phyloP scores from a whole-genome alignment of 768 basidiomycete genomes.

The Hygrocybe coccinea region DNA sequence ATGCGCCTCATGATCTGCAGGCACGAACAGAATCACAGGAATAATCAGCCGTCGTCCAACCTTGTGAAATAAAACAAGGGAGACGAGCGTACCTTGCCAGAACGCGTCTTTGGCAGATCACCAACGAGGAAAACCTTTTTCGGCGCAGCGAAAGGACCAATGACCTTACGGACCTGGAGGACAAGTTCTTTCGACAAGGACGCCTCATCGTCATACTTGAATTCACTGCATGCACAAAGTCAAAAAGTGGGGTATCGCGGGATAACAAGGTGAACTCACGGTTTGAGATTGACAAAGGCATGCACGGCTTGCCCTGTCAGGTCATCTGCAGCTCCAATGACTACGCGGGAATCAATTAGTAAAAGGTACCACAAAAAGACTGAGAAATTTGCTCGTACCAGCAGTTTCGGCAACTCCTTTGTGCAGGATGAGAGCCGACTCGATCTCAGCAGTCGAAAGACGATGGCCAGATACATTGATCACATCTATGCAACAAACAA shows the following conservation, averaged over 20 bases:
- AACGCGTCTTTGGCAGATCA: slow-evolving; percentile 92
- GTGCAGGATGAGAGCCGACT: slow-evolving; percentile 92
- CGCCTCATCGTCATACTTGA: slow-evolving; percentile 72
- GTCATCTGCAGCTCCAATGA: slow-evolving; percentile 82
- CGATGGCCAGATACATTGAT: slow-evolving; percentile 99
- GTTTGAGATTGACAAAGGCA: slow-evolving; percentile 92
- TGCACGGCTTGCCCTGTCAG: slow-evolving; percentile 91
- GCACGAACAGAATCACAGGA: background rate
- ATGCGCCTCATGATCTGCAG: slow-evolving; percentile 86
- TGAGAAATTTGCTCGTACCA: slow-evolving; percentile 29
- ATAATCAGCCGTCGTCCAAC: background rate
- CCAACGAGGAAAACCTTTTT: slow-evolving; percentile 82
- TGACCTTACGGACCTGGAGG: slow-evolving; percentile 94
- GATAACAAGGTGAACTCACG: slow-evolving; percentile 46
- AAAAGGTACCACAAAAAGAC: background rate
- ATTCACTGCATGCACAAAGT: slow-evolving; percentile 50
- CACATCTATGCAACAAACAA: slow-evolving; percentile 56
- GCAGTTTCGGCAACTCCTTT: slow-evolving; percentile 95
- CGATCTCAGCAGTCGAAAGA: slow-evolving; percentile 95
- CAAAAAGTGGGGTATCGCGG: too few species aligned
- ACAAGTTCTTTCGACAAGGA: slow-evolving; percentile 80
- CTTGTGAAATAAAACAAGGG: background rate
- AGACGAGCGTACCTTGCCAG: slow-evolving; percentile 67
- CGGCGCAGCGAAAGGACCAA: slow-evolving; percentile 95
- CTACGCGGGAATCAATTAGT: slow-evolving; percentile 25